phyloP scores from a whole-genome alignment of 2,329 filamentous ascomycete genomes.

The Phaeosphaeria sp. region DNA sequence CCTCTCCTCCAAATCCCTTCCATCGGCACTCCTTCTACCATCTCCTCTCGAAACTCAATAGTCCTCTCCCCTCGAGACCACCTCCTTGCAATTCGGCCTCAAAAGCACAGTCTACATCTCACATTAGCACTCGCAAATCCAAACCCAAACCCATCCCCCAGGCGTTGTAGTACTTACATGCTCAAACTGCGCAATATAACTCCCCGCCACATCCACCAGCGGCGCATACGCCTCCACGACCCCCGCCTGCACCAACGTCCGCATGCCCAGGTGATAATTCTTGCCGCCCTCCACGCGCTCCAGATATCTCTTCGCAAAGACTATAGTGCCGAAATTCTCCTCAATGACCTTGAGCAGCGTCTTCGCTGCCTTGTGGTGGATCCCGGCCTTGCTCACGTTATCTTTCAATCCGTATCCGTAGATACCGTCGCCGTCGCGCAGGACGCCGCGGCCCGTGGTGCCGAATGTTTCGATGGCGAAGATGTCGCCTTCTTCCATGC shows the following conservation, averaged over 20 bases:
- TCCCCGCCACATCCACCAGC: constrained; percentile 87
- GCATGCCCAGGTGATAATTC: constrained; percentile 89
- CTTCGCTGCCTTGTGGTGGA: constrained; percentile 81
- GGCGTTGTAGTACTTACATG: too few species aligned
- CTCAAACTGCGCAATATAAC: constrained; percentile 92
- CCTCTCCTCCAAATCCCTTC: not conserved
- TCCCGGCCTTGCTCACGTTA: constrained; percentile 72
- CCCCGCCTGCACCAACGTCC: constrained; percentile 78
- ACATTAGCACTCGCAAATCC: not conserved
- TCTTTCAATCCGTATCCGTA: constrained; percentile 71
- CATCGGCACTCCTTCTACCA: too few species aligned
- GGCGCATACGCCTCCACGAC: constrained; percentile 91
- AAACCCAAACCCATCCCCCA: too few species aligned
- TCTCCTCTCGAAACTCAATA: not conserved
- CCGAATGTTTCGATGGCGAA: constrained; percentile 98
- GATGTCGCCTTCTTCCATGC: constrained; percentile 96
- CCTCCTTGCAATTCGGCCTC: constrained; percentile 3
- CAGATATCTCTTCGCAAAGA: constrained; percentile 86
- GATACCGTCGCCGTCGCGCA: constrained; percentile 75
- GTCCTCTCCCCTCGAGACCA: constrained; percentile 1
- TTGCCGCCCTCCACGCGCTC: constrained; percentile 82
- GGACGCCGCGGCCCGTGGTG: constrained; percentile 85
- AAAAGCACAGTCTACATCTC: not conserved
- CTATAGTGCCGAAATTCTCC: constrained; percentile 92
- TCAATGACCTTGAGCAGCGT: constrained; percentile 84